phyloP scores from a whole-genome alignment of 768 basidiomycete species.

The Phaffia tasmanica region DNA sequence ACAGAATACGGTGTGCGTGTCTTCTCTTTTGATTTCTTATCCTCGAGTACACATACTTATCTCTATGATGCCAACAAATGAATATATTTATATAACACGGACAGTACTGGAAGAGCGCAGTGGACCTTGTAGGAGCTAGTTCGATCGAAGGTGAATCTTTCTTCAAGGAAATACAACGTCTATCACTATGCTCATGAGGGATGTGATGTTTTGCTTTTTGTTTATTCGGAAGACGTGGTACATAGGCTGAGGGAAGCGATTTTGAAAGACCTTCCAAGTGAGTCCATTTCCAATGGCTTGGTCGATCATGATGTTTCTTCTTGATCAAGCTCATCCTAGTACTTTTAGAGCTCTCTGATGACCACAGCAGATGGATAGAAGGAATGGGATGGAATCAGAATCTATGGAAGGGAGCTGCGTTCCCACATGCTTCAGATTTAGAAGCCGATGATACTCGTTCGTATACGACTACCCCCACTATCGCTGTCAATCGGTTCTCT shows the following conservation, averaged over 20 bases:
- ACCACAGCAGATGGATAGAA: slow-evolving; percentile 58
- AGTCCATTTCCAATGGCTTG: background rate
- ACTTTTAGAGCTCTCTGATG: slow-evolving; percentile 37
- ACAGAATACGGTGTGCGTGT: slow-evolving; percentile 37
- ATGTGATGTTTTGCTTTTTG: background rate
- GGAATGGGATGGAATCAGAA: slow-evolving; percentile 96
- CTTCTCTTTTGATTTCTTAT: background rate
- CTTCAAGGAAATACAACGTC: no score
- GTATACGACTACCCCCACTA: slow-evolving; percentile 43
- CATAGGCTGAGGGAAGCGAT: slow-evolving; percentile 49
- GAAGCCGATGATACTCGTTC: background rate
- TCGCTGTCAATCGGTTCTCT: slow-evolving; percentile 33
- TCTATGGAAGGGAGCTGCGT: slow-evolving; percentile 39
- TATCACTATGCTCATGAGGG: background rate
- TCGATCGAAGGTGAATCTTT: no score
- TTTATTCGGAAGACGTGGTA: slow-evolving; percentile 48
- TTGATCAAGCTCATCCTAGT: background rate
- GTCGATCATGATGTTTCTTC: background rate
- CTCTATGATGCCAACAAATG: no score
- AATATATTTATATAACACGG: no score
- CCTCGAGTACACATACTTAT: no score
- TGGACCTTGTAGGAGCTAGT: no score
- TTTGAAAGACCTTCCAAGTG: slow-evolving; percentile 45
- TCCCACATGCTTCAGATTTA: slow-evolving; percentile 57
- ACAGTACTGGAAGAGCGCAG: no score